Evolutionary conservation across 1,284 basidiomycete species (phyloP), one percentile per base, ranked within the genome.

Genomic region (Trichosporon inkin): DNA sequence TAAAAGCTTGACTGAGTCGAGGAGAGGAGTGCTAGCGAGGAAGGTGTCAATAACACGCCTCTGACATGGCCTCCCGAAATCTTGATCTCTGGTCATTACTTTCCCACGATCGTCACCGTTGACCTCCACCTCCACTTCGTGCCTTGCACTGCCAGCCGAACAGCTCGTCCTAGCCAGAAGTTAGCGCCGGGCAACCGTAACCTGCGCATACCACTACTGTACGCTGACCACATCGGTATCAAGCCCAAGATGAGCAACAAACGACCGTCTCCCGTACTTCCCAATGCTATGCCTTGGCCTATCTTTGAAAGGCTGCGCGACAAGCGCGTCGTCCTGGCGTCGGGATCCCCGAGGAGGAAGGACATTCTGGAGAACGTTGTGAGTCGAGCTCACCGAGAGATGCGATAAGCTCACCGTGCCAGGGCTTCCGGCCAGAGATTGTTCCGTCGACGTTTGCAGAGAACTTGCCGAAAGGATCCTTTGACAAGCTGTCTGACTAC

Each of bases 381-480:
- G 78, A 76, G 85, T 83, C 65, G 63, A 66, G 68, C 32, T 22
- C 16, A 14, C 37, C 41, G 65, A 13, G 22, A 14, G 7, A 16
- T 2, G 7, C n/a, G 14, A 28, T 24, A 4, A 4, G 19, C 57
- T 62, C 16, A 64, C 55, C 16, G 10, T 24, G n/a, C 38, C 70
- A 94, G 90, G 93, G 94, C 16, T 74, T 97, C 34, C 81, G 83
- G 49, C 92, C 92, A 1, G 91, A 96, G 73, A 84, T 96, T 60
- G 82, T 96, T 0, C 89, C 92, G 0, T 95, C 92, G 2, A 89
- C 83, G 0, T 98, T 98, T 67, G 83, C 85, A 38, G 95, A 98
- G 76, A 82, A 94, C 70, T 80, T 98, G 14, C 81, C 85, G 0
- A 81, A 88, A 53, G 79, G 79, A 17, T 82, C 84, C 2, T 98